A percentile compares a stretch with the other conserved stretches of the same genome.
phyloP scores from a whole-genome alignment of 2,329 filamentous ascomycete genomes.

The Plectosphaerella plurivora region DNA sequence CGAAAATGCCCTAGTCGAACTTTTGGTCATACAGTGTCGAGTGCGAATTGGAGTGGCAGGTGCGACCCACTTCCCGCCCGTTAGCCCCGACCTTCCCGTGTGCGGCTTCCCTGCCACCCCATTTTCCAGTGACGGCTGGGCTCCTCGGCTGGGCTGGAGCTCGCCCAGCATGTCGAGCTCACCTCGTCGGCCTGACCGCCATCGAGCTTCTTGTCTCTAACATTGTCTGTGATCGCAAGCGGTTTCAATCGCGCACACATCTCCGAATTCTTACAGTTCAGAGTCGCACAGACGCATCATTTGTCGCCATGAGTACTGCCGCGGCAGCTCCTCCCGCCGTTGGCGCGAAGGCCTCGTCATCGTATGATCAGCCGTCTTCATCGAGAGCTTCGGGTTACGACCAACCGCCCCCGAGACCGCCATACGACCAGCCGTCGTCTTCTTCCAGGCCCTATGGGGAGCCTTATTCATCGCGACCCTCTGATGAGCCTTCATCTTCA shows the following conservation, averaged over 20 bases:
- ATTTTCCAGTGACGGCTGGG: not conserved
- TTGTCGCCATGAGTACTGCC: too few relatives aligned
- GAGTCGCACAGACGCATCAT: too few relatives aligned
- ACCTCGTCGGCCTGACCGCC: too few relatives aligned
- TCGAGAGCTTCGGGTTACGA: not conserved
- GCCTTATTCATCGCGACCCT: too few relatives aligned
- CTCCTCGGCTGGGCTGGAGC: not conserved
- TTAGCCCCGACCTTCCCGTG: slow-evolving; percentile 1
- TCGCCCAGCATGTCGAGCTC: not conserved
- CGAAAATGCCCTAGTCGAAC: not conserved
- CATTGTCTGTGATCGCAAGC: too few relatives aligned
- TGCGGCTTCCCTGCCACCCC: slow-evolving; percentile 1
- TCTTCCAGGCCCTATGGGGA: too few relatives aligned
- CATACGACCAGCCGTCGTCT: not conserved
- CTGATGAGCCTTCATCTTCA: too few relatives aligned
- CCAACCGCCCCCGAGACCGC: not conserved
- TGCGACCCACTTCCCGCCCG: slow-evolving; percentile 1
- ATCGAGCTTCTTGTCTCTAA: too few relatives aligned
- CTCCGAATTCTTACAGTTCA: too few relatives aligned
- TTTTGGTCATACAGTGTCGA: not conserved
- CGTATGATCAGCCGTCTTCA: not conserved
- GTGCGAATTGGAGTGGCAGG: not conserved
- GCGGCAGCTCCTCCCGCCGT: too few relatives aligned
- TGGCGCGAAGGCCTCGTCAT: too few relatives aligned
- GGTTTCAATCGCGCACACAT: too few relatives aligned